Conservation (phyloP, 2,329 filamentous ascomycete species). For the Xylariales sp. region DNA sequence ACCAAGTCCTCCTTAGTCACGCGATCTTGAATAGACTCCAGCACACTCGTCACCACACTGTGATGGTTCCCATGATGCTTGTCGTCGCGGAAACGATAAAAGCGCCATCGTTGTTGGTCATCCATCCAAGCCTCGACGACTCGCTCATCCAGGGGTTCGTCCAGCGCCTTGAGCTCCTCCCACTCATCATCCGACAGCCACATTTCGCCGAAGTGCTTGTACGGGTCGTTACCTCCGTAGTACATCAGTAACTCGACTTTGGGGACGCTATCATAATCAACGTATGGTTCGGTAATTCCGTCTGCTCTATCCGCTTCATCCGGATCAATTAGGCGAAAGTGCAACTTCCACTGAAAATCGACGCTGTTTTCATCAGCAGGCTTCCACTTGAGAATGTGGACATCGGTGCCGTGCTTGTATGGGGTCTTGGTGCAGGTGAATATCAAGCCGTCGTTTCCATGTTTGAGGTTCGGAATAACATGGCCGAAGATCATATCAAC, state of each 20-base stretch:
- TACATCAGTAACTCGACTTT: constrained; percentile 68
- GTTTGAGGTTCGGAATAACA: constrained; percentile 75
- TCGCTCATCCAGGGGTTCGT: constrained; percentile 74
- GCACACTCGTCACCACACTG: constrained; percentile 75
- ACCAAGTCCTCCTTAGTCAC: constrained; percentile 81
- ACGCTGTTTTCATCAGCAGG: constrained; percentile 91
- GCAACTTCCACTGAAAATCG: constrained; percentile 78
- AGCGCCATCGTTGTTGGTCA: constrained; percentile 70
- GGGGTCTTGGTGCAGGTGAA: constrained; percentile 89
- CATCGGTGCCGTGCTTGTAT: constrained; percentile 88
- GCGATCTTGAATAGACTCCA: constrained; percentile 82
- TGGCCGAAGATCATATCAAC: constrained; percentile 89
- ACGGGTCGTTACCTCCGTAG: constrained; percentile 53
- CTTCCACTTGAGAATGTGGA: constrained; percentile 97
- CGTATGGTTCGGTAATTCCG: constrained; percentile 55
- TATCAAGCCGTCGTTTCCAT: constrained; percentile 94
- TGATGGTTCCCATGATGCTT: constrained; percentile 90
- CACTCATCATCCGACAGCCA: constrained; percentile 73
- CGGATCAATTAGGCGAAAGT: constrained; percentile 68
- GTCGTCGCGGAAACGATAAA: constrained; percentile 86
- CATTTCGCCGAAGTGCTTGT: constrained; percentile 64
- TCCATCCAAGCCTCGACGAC: constrained; percentile 91
- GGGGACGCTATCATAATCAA: constrained; percentile 78
- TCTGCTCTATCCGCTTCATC: constrained; percentile 64
- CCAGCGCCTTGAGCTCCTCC: constrained; percentile 70